A percentile compares a stretch with the other conserved stretches of the same genome.
phyloP scores from a whole-genome alignment of 495 filamentous ascomycete genomes.

The Jackrogersella multiformis region DNA sequence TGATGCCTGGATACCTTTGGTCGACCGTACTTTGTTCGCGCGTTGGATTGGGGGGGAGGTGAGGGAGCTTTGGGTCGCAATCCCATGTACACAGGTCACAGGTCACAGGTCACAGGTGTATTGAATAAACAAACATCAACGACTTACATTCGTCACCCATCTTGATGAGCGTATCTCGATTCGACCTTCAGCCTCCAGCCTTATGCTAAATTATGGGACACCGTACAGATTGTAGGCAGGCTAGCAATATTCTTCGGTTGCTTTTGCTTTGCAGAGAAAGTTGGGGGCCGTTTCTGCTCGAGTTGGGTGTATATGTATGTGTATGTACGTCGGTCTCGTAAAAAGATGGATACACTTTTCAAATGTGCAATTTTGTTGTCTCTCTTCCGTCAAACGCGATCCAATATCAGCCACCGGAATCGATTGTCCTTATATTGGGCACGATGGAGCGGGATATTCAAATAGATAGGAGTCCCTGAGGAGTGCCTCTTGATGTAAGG shows the following conservation, averaged over 20 bases:
- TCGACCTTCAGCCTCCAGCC: conserved; percentile 20
- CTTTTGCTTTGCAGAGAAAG: conserved; percentile 20
- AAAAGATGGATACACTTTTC: conserved; percentile 4
- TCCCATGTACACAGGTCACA: not conserved
- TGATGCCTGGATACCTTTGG: not conserved
- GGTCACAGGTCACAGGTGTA: no score
- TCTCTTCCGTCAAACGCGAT: not conserved
- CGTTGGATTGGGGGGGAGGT: not conserved
- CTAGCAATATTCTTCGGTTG: conserved; percentile 13
- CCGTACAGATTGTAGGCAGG: not conserved
- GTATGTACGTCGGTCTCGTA: conserved; percentile 2
- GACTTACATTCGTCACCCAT: conserved; percentile 42
- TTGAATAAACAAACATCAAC: no score
- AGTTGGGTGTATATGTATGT: conserved; percentile 17
- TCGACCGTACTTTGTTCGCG: conserved; percentile 23
- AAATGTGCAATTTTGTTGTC: not conserved
- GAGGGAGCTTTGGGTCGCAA: not conserved
- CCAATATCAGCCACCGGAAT: conserved; percentile 1
- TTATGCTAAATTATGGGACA: conserved; percentile 7
- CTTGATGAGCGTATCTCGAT: conserved; percentile 9
- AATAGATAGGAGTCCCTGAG: not conserved
- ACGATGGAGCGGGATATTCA: not conserved
- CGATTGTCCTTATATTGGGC: not conserved
- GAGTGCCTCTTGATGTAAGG: not conserved
- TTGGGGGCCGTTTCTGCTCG: conserved; percentile 36